Evolutionary conservation across 352 stramenopile species (phyloP).

Genomic region (Phytophthora chlamydospora): DNA sequence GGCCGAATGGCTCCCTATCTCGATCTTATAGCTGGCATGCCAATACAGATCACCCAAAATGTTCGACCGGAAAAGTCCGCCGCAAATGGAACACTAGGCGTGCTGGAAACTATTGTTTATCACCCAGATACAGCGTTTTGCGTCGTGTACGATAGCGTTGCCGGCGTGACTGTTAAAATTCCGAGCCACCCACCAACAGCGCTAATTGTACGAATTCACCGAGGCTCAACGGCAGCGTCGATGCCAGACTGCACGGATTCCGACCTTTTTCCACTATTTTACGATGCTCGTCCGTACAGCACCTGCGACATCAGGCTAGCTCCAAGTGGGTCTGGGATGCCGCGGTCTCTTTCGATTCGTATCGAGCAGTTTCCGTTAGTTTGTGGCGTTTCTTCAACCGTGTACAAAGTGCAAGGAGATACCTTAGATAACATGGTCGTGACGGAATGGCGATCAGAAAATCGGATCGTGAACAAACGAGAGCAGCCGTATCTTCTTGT

Average conservation of each 20-base stretch:
- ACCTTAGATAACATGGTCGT: conserved; percentile 16
- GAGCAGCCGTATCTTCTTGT: conserved; percentile 20
- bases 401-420: conserved; percentile 26
- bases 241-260: not conserved
- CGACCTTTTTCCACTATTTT: conserved; percentile 14
- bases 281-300: conserved; percentile 1
- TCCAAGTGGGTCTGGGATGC: not conserved
- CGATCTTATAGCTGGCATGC: conserved; percentile 5
- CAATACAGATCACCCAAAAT: conserved; percentile 12
- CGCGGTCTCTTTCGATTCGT: not conserved
- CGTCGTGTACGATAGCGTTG: conserved; percentile 7
- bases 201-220: not conserved
- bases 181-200: not conserved
- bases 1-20: conserved; percentile 5
- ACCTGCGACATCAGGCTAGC: conserved; percentile 2
- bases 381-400: conserved; percentile 11
- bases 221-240: not conserved
- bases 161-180: conserved; percentile 1
- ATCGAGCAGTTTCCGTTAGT: conserved; percentile 23
- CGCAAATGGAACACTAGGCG: conserved; percentile 17
- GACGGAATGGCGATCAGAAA: conserved; percentile 3
- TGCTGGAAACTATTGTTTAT: conserved; percentile 7
- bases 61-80: conserved; percentile 6
- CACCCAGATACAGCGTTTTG: conserved; percentile 3
- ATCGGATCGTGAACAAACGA: conserved; percentile 7